Evolutionary conservation across 176 grass and related monocot genomes (phyloP), one percentile per base, ranked within the genome.

Genomic region (Carex kokanica): DNA sequence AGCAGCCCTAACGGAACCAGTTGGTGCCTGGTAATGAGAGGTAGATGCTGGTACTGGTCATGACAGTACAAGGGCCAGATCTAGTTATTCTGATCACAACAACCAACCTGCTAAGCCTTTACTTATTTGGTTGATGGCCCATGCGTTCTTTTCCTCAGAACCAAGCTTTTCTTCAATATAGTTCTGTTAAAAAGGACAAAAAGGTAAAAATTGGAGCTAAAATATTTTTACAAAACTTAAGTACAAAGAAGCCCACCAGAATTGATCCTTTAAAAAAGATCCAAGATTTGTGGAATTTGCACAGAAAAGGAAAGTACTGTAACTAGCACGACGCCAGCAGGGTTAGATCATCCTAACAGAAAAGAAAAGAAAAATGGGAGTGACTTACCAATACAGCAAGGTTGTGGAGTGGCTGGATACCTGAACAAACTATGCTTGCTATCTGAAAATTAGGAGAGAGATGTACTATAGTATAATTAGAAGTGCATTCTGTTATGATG

Each of bases 351-450:
- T 34, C 32, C 32, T 34, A 34, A 34, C 32, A 34, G 41, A 47
- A n/a, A 47, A 80, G 11, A 21, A 13, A 80, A 80, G 25, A 40
- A 20, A 80, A 38, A 80, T 41, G 32, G 3, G 32, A 34, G 32
- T 34, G 32, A 34, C 32, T 34, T 34, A 34, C 32, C 32, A 34
- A 34, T 34, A 34, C 32, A 34, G 32, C 32, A 34, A 34, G 32
- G 32, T 34, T 34, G 32, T 34, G 32, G 32, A 94, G 89, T 66
- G 95, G 92, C 66, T 98, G 95, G 84, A 98, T 94, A 84, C 92
- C 89, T 84, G 95, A 98, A 81, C 81, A 70, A 49, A 98, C 86
- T 83, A 91, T 98, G 85, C 85, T 93, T 69, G 92, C 74, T 59
- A 93, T 89, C 95, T 98, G 86, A 34, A 83, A 60, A 16, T 45